Conservation (phyloP, 2,329 filamentous ascomycete genomes). For the Aspergillus sp. region DNA sequence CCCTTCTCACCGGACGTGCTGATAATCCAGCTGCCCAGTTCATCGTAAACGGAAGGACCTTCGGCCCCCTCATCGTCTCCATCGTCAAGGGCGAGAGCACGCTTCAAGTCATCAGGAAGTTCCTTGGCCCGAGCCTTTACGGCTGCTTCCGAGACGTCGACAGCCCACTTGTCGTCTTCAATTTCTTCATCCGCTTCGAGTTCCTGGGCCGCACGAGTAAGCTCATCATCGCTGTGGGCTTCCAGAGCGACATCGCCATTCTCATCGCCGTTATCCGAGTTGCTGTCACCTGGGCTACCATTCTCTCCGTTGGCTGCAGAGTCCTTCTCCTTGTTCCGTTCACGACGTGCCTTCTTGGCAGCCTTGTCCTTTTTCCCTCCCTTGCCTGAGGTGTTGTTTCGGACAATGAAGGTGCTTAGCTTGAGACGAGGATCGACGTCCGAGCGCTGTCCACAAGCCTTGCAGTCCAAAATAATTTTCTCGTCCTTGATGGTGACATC, state of each 20-base stretch:
- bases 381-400: conserved; percentile 81
- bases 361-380: conserved; percentile 96
- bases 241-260: conserved; percentile 67
- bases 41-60: conserved; percentile 77
- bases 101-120: conserved; percentile 92
- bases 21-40: conserved; percentile 90
- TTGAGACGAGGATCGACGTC: conserved; percentile 92
- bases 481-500: conserved; percentile 94
- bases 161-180: conserved; percentile 90
- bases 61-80: conserved; percentile 80
- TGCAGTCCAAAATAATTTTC: conserved; percentile 92
- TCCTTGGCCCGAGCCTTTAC: conserved; percentile 91
- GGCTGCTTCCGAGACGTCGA: conserved; percentile 93
- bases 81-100: conserved; percentile 79
- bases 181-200: conserved; percentile 69
- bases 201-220: conserved; percentile 72
- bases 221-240: conserved; percentile 85
- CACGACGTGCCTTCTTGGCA: conserved; percentile 78
- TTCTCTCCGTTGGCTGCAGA: conserved; percentile 57
- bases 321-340: conserved; percentile 74
- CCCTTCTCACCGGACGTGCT: conserved; percentile 68
- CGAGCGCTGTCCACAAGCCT: conserved; percentile 92
- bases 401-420: conserved; percentile 94
- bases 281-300: conserved; percentile 65
- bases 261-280: conserved; percentile 61